A percentile compares a stretch with the other conserved stretches of the same genome.
Evolutionary conservation across 2,329 filamentous ascomycete species (phyloP).

Genomic region (Fusarium vanettenii): DNA sequence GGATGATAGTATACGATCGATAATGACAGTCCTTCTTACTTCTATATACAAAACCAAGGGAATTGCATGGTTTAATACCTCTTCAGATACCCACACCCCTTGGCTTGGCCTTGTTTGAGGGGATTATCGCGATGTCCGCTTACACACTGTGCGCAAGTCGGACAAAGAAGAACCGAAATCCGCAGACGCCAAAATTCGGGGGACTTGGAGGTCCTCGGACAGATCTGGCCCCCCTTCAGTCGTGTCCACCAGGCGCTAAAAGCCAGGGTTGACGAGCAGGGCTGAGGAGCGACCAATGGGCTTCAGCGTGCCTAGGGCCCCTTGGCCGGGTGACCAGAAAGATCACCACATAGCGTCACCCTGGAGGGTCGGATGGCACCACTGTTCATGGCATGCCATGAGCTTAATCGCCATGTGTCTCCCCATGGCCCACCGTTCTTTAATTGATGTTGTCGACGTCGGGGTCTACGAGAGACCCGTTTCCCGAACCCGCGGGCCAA

Average conservation of each 20-base stretch:
- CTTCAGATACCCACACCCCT: neutral
- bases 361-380: constrained; percentile 4
- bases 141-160: neutral
- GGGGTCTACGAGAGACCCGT: neutral
- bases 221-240: constrained; percentile 27
- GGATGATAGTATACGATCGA: constrained; percentile 5
- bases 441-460: neutral
- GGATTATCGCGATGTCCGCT: neutral
- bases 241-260: neutral
- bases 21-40: constrained; percentile 3
- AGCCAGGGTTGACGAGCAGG: neutral
- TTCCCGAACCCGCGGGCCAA: neutral
- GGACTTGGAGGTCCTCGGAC: constrained; percentile 33
- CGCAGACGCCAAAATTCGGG: constrained; percentile 23
- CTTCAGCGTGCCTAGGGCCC: neutral
- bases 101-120: neutral
- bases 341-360: constrained; percentile 10
- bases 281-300: constrained; percentile 3
- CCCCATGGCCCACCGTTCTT: constrained; percentile 4
- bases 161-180: constrained; percentile 34
- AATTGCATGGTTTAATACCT: neutral
- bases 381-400: neutral
- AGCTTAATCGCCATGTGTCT: constrained; percentile 11
- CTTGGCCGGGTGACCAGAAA: constrained; percentile 13
- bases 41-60: neutral